Percentiles rank a stretch among this genome's conserved stretches.
phyloP scores from a whole-genome alignment of 345 rosid genomes.

The Noccaea bulbosa region DNA sequence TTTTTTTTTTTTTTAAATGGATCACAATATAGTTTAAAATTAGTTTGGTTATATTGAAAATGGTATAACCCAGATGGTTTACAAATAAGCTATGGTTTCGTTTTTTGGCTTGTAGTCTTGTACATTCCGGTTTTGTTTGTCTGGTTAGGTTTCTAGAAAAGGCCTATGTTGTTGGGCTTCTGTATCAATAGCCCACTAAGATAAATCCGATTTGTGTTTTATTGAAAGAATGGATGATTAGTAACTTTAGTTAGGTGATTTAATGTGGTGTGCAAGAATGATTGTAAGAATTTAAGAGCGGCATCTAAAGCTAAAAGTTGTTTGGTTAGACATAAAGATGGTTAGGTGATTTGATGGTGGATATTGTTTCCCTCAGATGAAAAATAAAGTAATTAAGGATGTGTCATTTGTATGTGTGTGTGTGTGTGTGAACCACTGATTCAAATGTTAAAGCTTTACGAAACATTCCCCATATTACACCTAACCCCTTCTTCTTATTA shows the following conservation, averaged over 20 bases:
- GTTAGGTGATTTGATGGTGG: slow-evolving; percentile 29
- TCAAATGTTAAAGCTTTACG: slow-evolving; percentile 38
- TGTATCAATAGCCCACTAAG: background rate
- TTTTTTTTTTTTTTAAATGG: too few species aligned
- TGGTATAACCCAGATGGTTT: too few species aligned
- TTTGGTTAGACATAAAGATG: slow-evolving; percentile 25
- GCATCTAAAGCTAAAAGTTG: background rate
- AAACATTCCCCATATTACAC: slow-evolving; percentile 35
- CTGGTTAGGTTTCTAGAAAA: background rate
- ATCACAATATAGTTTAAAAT: too few species aligned
- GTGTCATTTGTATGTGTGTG: background rate
- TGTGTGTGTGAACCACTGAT: slow-evolving; percentile 26
- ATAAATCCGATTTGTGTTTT: background rate
- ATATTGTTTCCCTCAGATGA: background rate
- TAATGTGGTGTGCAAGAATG: background rate
- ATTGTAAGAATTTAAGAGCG: slow-evolving; percentile 5
- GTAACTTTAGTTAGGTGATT: too few species aligned
- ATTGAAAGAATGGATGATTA: background rate
- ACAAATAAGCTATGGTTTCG: background rate
- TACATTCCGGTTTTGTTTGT: background rate
- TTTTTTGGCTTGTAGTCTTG: too few species aligned
- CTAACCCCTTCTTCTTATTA: slow-evolving; percentile 15
- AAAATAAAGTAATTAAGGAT: slow-evolving; percentile 6
- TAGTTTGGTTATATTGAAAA: too few species aligned
- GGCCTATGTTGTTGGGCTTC: background rate